Percentiles rank a stretch among this genome's conserved stretches.
phyloP scores from a whole-genome alignment of 768 basidiomycete genomes.

The Pholiota molesta region DNA sequence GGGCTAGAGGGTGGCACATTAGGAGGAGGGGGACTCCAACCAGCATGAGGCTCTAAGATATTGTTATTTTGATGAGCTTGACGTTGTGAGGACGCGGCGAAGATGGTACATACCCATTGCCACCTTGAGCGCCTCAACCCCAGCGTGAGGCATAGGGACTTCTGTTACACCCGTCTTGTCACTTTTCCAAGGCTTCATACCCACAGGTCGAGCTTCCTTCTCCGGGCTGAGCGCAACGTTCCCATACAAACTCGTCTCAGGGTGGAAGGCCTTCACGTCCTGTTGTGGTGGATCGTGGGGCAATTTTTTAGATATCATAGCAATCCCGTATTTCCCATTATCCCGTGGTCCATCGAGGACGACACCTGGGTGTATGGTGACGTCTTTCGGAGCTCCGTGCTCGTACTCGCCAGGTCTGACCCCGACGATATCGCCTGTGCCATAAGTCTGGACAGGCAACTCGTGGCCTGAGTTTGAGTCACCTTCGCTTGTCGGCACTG shows the following conservation, averaged over 20 bases:
- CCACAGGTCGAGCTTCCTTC: constrained; percentile 7
- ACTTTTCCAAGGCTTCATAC: constrained; percentile 23
- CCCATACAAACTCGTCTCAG: constrained; percentile 16
- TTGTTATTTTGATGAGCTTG: not conserved
- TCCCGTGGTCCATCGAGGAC: constrained; percentile 19
- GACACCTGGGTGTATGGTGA: constrained; percentile 28
- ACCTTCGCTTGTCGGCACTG: not conserved
- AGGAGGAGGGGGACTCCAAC: constrained; percentile 17
- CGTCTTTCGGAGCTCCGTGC: constrained; percentile 16
- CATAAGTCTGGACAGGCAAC: constrained; percentile 8
- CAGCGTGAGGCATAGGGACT: constrained; percentile 11
- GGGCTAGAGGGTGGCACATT: constrained; percentile 4
- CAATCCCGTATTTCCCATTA: constrained; percentile 20
- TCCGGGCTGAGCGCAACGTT: constrained; percentile 19
- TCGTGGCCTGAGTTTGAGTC: not conserved
- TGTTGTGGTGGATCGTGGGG: constrained; percentile 27
- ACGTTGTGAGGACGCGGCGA: not conserved
- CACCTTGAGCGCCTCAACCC: constrained; percentile 11
- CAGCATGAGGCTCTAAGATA: not conserved
- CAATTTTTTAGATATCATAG: constrained; percentile 28
- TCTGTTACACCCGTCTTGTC: constrained; percentile 17
- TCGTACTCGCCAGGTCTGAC: constrained; percentile 22
- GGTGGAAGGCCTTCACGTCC: constrained; percentile 17
- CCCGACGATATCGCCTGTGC: constrained; percentile 21
- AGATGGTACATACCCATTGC: constrained; percentile 18